Evolutionary conservation across 345 rosid genomes (phyloP), one percentile per base, ranked within the genome.

Genomic region (Rhodamnia argentea): DNA sequence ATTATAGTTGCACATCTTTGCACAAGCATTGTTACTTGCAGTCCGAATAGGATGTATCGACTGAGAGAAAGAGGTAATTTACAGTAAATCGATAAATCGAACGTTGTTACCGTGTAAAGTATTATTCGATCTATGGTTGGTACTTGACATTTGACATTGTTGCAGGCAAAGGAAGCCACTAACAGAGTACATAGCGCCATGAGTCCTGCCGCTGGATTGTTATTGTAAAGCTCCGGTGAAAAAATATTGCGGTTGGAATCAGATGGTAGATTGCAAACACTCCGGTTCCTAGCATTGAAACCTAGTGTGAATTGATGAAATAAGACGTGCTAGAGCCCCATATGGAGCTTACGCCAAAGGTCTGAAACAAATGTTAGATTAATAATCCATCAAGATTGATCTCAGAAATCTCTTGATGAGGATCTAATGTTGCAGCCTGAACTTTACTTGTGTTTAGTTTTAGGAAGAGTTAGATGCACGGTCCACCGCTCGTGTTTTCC

Each of bases 1-100:
- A 29, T 89, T n/a, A 62, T 84, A 4, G 22, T 75, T 3, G 88
- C 88, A 20, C 53, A 37, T 85, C 32, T 44, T 20, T 27, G 82
- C 81, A 3, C 92, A 92, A 88, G 90, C 84, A 52, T 42, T 81
- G 50, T 50, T 89, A 13, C 87, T 91, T 16, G 89, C 84, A 64
- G 26, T 84, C 87, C 42, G 53, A 82, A 86, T 88, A 47, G 13
- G 88, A 44, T 87, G 83, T 85, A 87, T 87, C 7, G 52, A 86
- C 62, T 90, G 91, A 88, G 62, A 88, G 84, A 84, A 88, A 42
- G 86, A 88, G 90, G 91, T 87, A 57, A 55, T 55, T 15, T 62
- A 29, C 40, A 37, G 40, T 37, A 3, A 37, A 37, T 37, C 40
- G 40, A 37, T 2, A 37, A 37, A 37, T 37, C 40, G 40, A 37